A percentile compares a stretch with the other conserved stretches of the same genome.
phyloP scores from a whole-genome alignment of 2,329 filamentous ascomycete genomes.

The Cladosporium cucumerinum region DNA sequence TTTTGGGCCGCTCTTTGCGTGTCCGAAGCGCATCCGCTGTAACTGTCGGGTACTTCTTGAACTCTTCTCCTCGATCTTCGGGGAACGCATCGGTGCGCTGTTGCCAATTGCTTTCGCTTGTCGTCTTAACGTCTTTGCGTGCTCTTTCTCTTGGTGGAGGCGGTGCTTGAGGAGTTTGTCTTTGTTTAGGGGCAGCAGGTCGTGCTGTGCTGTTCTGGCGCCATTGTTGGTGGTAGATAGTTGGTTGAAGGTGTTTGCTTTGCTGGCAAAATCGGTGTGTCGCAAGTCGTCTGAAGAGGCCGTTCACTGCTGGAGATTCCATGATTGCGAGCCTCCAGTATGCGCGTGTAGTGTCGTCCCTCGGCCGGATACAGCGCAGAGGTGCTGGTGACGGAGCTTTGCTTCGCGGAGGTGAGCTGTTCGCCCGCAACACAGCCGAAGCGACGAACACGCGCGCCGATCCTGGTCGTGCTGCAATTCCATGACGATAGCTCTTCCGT shows the following conservation, averaged over 20 bases:
- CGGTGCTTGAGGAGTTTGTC: constrained; percentile 13
- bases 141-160: constrained; percentile 15
- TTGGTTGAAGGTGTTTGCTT: constrained; percentile 52
- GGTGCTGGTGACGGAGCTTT: not conserved
- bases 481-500: not conserved
- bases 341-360: not conserved
- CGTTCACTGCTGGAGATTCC: constrained; percentile 76
- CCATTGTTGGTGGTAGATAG: constrained; percentile 9
- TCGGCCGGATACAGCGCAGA: not conserved
- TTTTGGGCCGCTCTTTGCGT: constrained; percentile 71
- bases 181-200: constrained; percentile 9
- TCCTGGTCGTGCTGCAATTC: not conserved
- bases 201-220: constrained; percentile 14
- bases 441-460: not conserved
- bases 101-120: constrained; percentile 75
- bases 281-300: constrained; percentile 82
- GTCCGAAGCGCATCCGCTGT: constrained; percentile 74
- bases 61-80: constrained; percentile 74
- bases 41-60: constrained; percentile 76
- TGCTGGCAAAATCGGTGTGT: constrained; percentile 55
- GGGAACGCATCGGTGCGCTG: constrained; percentile 74
- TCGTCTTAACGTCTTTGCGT: constrained; percentile 35
- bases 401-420: constrained; percentile 15
- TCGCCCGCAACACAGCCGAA: constrained; percentile 1
- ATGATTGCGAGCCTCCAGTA: constrained; percentile 46